A percentile compares a stretch with the other conserved stretches of the same genome.
Evolutionary conservation across 2,329 filamentous ascomycete genomes (phyloP).

Genomic region (Diatrype stigma): DNA sequence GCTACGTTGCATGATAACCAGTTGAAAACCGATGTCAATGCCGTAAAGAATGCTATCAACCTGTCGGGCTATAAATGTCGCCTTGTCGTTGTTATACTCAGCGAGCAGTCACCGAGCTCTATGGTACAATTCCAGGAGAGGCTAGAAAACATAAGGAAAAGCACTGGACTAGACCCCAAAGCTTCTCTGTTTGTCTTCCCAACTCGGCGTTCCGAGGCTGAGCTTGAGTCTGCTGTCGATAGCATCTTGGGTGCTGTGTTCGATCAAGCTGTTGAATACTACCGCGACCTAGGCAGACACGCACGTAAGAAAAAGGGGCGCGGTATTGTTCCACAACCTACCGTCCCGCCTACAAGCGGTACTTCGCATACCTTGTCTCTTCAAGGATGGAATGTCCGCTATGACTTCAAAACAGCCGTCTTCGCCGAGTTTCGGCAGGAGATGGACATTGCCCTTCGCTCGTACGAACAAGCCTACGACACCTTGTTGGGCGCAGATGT

Average conservation of each 20-base stretch:
- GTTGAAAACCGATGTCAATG: constrained; percentile 81
- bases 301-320: constrained; percentile 81
- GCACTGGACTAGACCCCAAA: constrained; percentile 77
- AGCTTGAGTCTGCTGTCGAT: constrained; percentile 69
- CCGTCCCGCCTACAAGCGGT: constrained; percentile 74
- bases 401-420: constrained; percentile 88
- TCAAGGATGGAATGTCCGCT: constrained; percentile 87
- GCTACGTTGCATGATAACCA: constrained; percentile 80
- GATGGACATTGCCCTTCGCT: constrained; percentile 79
- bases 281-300: constrained; percentile 90
- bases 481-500: constrained; percentile 76
- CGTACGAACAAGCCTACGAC: constrained; percentile 85
- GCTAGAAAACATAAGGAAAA: constrained; percentile 71
- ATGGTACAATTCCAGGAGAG: constrained; percentile 66
- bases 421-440: constrained; percentile 93
- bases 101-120: constrained; percentile 53
- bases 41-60: constrained; percentile 62
- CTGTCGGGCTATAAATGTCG: constrained; percentile 73
- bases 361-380: constrained; percentile 82
- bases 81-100: constrained; percentile 72
- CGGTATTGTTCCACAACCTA: constrained; percentile 73
- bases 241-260: constrained; percentile 71
- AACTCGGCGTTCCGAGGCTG: constrained; percentile 64
- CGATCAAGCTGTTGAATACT: constrained; percentile 78
- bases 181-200: constrained; percentile 78